Evolutionary conservation across 257 asterid genomes (phyloP), one percentile per base, ranked within the genome.

Genomic region (Eucommia ulmoides): DNA sequence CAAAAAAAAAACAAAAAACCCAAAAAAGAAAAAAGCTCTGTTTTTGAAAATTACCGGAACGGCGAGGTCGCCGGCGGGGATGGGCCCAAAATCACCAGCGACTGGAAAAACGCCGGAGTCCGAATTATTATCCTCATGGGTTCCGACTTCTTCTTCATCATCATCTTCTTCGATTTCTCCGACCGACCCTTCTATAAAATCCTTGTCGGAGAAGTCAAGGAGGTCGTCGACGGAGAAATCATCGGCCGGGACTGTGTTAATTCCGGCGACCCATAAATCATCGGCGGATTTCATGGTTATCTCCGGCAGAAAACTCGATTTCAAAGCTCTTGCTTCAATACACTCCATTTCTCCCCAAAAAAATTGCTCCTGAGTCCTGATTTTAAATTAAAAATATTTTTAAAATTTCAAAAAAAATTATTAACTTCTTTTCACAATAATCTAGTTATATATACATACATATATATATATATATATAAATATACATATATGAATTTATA

Each of bases 181-280:
- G n/a, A 55, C 77, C 21, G 60, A 53, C 10, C 53, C 76, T 0
- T 73, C 93, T 53, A 69, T 76, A 60, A 78, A 75, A 20, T 77
- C 86, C 29, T 82, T 77, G 5, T 77, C 95, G 47, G 96, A 65
- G 63, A 91, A 84, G 52, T 91, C 95, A 33, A 92, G 84, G 17
- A 92, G 95, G 59, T 92, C 99, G 38, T 92, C 99, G 14, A 92
- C 94, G 20, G 95, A 86, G 58, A 92, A 92, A 72, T 92, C 99
- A 44, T 92, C 95, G 41, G 61, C 47, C 1, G 62, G 44, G n/a
- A 48, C 93, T 74, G 19, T 59, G 72, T 73, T 80, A 19, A 76
- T 62, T 12, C 81, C 85, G 45, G 84, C 45, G 33, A 77, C 65
- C 62, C 81, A 72, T 80, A 82, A 81, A 42, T 74, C 84, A 68